Percentiles rank a stretch among this genome's conserved stretches.
phyloP scores from a whole-genome alignment of 2,329 filamentous ascomycete species.

The Epichloe bromicola region DNA sequence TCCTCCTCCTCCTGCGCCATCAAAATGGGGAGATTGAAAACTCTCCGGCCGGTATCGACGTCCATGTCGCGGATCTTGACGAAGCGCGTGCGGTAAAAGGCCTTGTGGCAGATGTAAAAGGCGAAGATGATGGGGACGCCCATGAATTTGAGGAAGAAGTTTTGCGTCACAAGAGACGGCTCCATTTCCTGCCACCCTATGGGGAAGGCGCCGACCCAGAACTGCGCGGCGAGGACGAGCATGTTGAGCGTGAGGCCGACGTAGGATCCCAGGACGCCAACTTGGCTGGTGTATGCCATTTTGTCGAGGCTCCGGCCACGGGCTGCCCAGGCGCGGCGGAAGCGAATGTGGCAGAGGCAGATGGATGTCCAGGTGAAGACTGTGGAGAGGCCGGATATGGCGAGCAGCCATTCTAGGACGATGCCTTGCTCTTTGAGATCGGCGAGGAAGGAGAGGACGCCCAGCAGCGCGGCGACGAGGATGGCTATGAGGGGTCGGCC shows the following conservation, averaged over 20 bases:
- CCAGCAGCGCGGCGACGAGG: constrained; percentile 49
- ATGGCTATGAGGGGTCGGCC: constrained; percentile 72
- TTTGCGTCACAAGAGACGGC: constrained; percentile 35
- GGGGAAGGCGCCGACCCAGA: constrained; percentile 77
- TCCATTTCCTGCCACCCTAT: constrained; percentile 41
- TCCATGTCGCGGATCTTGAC: constrained; percentile 68
- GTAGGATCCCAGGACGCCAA: constrained; percentile 69
- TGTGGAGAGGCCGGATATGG: constrained; percentile 58
- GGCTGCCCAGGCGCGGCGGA: constrained; percentile 64
- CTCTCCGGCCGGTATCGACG: constrained; percentile 69
- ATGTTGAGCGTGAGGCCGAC: constrained; percentile 64
- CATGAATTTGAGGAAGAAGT: constrained; percentile 64
- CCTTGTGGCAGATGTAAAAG: constrained; percentile 62
- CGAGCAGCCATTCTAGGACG: constrained; percentile 69
- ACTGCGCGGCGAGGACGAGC: constrained; percentile 68
- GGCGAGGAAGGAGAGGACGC: constrained; percentile 64
- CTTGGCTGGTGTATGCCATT: constrained; percentile 69
- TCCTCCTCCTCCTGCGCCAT: constrained; percentile 72
- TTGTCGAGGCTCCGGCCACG: constrained; percentile 61
- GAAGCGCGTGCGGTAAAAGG: constrained; percentile 56
- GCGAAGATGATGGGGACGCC: constrained; percentile 53
- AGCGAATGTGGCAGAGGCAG: constrained; percentile 84
- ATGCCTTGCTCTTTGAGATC: constrained; percentile 44
- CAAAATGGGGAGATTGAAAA: constrained; percentile 69
- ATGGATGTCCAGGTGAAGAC: constrained; percentile 77